Evolutionary conservation across 768 basidiomycete species (phyloP).

Genomic region (Mycena epipterygia): DNA sequence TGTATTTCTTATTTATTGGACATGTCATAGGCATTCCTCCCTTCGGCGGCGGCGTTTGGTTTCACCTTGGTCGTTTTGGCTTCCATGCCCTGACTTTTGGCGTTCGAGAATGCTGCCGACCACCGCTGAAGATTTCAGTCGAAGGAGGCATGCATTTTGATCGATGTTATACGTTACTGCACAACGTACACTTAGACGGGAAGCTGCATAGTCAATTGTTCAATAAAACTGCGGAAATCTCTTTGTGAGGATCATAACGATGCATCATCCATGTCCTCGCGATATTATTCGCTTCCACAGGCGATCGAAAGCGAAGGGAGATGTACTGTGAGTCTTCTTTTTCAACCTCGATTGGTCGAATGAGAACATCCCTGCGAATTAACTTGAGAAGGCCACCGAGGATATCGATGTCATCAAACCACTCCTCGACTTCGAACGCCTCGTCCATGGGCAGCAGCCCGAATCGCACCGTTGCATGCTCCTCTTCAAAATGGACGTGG

Average conservation of each 20-base stretch:
- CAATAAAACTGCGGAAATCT: background rate
- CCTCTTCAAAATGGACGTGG: background rate
- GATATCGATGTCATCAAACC: background rate
- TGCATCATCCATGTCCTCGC: slow-evolving; percentile 10
- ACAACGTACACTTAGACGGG: no score
- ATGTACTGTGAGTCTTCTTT: slow-evolving; percentile 3
- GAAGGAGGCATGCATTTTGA: no score
- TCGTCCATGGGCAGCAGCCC: background rate
- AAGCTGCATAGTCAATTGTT: no score
- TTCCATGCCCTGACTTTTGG: no score
- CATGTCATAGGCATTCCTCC: no score
- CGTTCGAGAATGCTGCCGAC: no score
- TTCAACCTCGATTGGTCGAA: background rate
- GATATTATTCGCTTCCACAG: slow-evolving; percentile 6
- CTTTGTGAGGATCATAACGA: background rate
- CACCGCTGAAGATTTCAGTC: no score
- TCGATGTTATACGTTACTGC: no score
- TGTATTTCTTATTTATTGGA: no score
- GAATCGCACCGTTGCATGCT: background rate
- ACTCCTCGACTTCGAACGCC: background rate
- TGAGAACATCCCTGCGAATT: background rate
- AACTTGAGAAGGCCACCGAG: background rate
- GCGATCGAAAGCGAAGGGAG: background rate
- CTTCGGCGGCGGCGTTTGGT: no score
- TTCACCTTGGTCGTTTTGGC: no score